Base-by-base conservation (phyloP, 495 filamentous ascomycete genomes). In the Tuber umbilicatum region DNA sequence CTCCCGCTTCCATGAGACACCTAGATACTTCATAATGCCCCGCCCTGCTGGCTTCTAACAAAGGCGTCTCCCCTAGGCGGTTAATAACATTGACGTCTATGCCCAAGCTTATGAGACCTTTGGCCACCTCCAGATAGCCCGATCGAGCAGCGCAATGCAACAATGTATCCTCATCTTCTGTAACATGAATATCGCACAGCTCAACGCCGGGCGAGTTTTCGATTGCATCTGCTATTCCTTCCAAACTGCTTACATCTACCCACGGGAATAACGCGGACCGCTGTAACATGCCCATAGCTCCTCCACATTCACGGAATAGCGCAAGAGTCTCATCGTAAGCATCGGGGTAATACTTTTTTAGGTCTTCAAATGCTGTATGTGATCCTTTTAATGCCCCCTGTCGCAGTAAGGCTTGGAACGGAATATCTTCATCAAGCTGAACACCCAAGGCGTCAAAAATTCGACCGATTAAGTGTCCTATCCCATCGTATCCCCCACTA, bases 81-180 rank as follows among this genome's bases (percentile, higher is more conserved):
- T 70, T 47, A 17, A 60, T n/a, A 23, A 19, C 23, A 40, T 71
- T 71, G 73, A 43, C 35, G 37, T 55, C 43, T n/a, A 50, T 55
- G 23, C 73, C 73, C 37, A 70, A 12, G 45, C 23, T 38, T 43
- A 75, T 19, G 9, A 75, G 69, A 19, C 37, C n/a, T 60, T 43
- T 68, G 37, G 42, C 47, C 39, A 72, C 70, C 16, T 72, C 73
- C 19, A 72, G n/a, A 1, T 72, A 14, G 10, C 73, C 73, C 12
- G 17, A 60, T 19, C 43, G 23, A 27, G 73, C 73, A 7, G 73
- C 70, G 23, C 39, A 35, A n/a, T 72, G 70, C 55, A 64, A 17
- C 27, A 64, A 64, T 16, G 55, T 64, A 16, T 64, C 55, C 55
- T 64, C 27, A 27, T 64, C 55, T 64, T 64, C 55, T 17, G 55